A percentile compares a stretch with the other conserved stretches of the same genome.
phyloP scores from a whole-genome alignment of 129 eudicot genomes.

The Chrysanthemum makinoi region DNA sequence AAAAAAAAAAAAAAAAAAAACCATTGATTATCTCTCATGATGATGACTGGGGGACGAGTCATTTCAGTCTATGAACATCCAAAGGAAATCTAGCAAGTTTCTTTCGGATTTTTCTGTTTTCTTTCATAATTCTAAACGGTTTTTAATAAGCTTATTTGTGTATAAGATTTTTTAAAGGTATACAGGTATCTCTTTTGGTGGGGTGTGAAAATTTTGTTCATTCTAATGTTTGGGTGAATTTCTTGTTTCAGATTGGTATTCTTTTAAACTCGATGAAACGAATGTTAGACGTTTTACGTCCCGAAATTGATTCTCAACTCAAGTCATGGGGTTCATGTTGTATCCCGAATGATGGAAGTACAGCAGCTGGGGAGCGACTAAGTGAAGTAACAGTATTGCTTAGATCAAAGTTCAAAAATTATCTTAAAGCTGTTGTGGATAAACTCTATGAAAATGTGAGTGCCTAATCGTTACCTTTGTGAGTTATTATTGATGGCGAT shows the following conservation, averaged over 20 bases:
- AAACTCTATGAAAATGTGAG: constrained; percentile 82
- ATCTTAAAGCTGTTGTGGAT: constrained; percentile 70
- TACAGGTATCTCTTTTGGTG: not conserved
- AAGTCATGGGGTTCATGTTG: constrained; percentile 88
- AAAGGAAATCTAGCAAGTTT: too few species aligned
- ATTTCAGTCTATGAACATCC: too few species aligned
- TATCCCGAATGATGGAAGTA: constrained; percentile 60
- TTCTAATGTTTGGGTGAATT: constrained; percentile 17
- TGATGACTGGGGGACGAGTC: too few species aligned
- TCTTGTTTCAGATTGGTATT: constrained; percentile 59
- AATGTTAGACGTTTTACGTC: constrained; percentile 70
- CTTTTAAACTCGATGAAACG: constrained; percentile 83
- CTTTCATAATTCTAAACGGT: too few species aligned
- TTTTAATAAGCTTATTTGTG: too few species aligned
- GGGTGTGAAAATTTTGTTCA: not conserved
- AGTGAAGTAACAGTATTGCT: constrained; percentile 91
- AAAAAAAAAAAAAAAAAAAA: too few species aligned
- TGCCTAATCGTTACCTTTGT: constrained; percentile 10
- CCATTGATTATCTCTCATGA: too few species aligned
- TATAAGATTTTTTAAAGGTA: too few species aligned
- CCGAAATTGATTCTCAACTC: constrained; percentile 63
- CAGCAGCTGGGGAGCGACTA: constrained; percentile 74
- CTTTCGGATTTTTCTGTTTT: too few species aligned
- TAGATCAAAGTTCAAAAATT: constrained; percentile 73
- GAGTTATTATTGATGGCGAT: not conserved